phyloP scores from a whole-genome alignment of 257 asterid species.

The Asclepias syriaca region DNA sequence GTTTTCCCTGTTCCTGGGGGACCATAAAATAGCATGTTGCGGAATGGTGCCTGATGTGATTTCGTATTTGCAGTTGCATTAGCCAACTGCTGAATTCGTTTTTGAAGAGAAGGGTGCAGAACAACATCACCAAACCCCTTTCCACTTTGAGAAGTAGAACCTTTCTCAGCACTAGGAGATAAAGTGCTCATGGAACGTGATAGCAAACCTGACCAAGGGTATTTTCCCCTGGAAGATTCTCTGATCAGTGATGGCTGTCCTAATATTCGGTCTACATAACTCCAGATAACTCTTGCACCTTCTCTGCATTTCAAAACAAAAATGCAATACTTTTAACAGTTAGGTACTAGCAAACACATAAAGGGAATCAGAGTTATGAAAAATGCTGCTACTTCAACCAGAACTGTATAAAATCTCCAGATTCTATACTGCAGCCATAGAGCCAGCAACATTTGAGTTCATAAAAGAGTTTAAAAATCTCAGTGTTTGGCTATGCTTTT shows the following conservation, averaged over 20 bases:
- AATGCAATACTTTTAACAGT: background rate
- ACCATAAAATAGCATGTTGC: slow-evolving; percentile 93
- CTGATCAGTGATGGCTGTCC: slow-evolving; percentile 96
- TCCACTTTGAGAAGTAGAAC: slow-evolving; percentile 36
- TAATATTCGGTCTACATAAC: slow-evolving; percentile 87
- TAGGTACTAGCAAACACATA: background rate
- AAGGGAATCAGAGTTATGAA: background rate
- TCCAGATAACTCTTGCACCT: slow-evolving; percentile 93
- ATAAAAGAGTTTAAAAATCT: background rate
- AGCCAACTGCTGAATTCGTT: slow-evolving; percentile 71
- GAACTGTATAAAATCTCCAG: background rate
- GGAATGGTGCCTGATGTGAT: slow-evolving; percentile 84
- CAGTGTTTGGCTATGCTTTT: background rate
- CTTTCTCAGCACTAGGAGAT: slow-evolving; percentile 38
- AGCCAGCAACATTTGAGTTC: background rate
- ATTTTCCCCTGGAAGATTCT: slow-evolving; percentile 92
- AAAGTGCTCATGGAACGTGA: slow-evolving; percentile 49
- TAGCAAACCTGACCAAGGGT: slow-evolving; percentile 88
- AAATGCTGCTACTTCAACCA: background rate
- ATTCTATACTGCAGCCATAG: background rate
- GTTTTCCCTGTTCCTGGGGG: slow-evolving; percentile 99
- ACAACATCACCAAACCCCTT: slow-evolving; percentile 79
- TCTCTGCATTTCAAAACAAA: slow-evolving; percentile 52
- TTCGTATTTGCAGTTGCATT: slow-evolving; percentile 85
- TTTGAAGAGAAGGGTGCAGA: slow-evolving; percentile 80